phyloP scores from a whole-genome alignment of 768 basidiomycete species.

The Hygrocybe punicea region DNA sequence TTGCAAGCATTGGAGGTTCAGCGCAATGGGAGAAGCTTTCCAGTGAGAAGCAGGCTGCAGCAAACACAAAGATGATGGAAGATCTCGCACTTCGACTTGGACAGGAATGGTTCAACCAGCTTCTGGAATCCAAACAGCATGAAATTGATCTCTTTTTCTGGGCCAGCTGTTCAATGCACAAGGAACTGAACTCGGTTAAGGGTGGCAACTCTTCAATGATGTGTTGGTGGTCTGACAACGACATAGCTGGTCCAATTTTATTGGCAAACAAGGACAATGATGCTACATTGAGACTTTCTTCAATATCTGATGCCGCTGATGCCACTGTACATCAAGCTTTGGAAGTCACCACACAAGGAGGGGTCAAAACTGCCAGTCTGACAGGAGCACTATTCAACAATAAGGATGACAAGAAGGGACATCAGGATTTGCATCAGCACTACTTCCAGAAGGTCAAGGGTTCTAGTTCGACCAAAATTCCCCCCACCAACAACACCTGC shows the following conservation, averaged over 20 bases:
- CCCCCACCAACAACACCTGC: constrained; percentile 36
- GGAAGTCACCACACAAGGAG: constrained; percentile 23
- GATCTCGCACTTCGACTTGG: constrained; percentile 20
- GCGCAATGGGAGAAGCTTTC: constrained; percentile 23
- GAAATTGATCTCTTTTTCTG: constrained; percentile 30
- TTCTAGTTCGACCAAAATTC: constrained; percentile 26
- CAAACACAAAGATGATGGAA: constrained; percentile 15
- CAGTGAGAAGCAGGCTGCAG: constrained; percentile 16
- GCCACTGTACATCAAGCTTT: constrained; percentile 18
- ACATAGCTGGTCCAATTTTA: not conserved
- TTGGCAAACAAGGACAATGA: not conserved
- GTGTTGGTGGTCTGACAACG: constrained; percentile 1
- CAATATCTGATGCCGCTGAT: constrained; percentile 14
- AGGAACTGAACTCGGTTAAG: constrained; percentile 35
- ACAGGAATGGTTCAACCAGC: constrained; percentile 16
- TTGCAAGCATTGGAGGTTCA: constrained; percentile 23
- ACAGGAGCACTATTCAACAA: constrained; percentile 21
- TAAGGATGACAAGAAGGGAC: too few species aligned
- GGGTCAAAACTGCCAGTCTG: constrained; percentile 21
- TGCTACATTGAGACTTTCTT: too few species aligned
- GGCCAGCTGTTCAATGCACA: constrained; percentile 41
- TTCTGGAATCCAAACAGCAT: constrained; percentile 15
- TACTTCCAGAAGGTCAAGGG: constrained; percentile 20
- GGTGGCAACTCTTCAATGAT: constrained; percentile 29
- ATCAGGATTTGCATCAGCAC: constrained; percentile 2